Conservation (phyloP, 768 basidiomycete genomes). For the Tephrocybe sp. region DNA sequence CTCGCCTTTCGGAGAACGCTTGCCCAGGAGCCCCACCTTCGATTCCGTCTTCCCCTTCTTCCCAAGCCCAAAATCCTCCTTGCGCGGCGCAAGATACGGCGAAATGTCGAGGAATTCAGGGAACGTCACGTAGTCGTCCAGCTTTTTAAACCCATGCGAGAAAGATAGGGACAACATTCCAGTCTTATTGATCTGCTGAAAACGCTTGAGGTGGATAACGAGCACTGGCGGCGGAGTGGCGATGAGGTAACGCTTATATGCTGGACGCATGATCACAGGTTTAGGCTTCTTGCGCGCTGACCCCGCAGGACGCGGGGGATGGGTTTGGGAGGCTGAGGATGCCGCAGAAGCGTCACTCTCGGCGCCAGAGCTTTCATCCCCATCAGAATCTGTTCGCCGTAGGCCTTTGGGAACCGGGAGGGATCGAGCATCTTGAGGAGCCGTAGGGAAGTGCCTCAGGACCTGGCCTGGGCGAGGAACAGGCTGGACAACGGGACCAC, state of each 20-base stretch:
- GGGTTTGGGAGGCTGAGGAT: slow-evolving; percentile 11
- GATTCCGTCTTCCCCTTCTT: slow-evolving; percentile 24
- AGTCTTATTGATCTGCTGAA: slow-evolving; percentile 78
- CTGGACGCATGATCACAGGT: slow-evolving; percentile 75
- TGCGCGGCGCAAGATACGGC: slow-evolving; percentile 83
- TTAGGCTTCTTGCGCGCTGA: slow-evolving; percentile 27
- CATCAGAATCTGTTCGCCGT: slow-evolving; percentile 17
- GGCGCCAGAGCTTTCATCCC: slow-evolving; percentile 37
- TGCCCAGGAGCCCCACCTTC: slow-evolving; percentile 16
- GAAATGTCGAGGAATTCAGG: slow-evolving; percentile 82
- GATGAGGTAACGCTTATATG: slow-evolving; percentile 95
- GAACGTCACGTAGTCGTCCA: slow-evolving; percentile 90
- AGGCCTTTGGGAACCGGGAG: slow-evolving; percentile 1
- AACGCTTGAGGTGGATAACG: slow-evolving; percentile 91
- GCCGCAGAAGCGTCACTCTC: slow-evolving; percentile 39
- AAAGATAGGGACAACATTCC: slow-evolving; percentile 65
- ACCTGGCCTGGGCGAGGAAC: slow-evolving; percentile 16
- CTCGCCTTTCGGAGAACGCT: slow-evolving; percentile 18
- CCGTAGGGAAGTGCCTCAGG: slow-evolving; percentile 13
- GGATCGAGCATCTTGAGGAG: background rate
- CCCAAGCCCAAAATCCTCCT: slow-evolving; percentile 64
- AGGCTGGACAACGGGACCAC: slow-evolving; percentile 9
- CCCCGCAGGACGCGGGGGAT: background rate
- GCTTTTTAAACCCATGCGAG: slow-evolving; percentile 76
- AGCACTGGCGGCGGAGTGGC: slow-evolving; percentile 81